A percentile compares a stretch with the other conserved stretches of the same genome.
These are phyloP conservation scores for Thelephora terrestris DNA, from an alignment of 1,284 basidiomycete species.

Conservation along the genomic window DNA sequence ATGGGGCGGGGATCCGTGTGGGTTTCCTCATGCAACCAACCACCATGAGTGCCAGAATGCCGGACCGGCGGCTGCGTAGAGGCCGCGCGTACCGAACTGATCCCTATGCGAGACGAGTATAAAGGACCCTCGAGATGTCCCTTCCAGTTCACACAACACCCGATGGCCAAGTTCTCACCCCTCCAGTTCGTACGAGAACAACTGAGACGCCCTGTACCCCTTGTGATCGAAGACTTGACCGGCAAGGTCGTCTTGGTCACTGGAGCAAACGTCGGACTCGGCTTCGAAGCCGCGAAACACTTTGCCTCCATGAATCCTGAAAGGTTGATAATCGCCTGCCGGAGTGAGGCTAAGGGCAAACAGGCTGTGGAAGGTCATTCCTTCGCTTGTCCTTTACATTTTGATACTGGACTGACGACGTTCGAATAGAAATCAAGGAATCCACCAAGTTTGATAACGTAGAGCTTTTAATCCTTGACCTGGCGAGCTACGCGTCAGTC, in stretches of 20 bases:
- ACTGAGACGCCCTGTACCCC: slow-evolving; percentile 3
- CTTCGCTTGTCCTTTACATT: neutral
- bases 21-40: no score
- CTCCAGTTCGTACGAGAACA: neutral
- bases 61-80: no score
- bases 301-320: slow-evolving; percentile 23
- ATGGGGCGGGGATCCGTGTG: no score
- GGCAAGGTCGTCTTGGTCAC: slow-evolving; percentile 24
- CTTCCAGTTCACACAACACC: no score
- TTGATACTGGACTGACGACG: neutral
- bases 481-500: slow-evolving; percentile 20
- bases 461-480: slow-evolving; percentile 22
- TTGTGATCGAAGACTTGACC: slow-evolving; percentile 16
- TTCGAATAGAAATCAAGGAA: slow-evolving; percentile 15
- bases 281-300: slow-evolving; percentile 23
- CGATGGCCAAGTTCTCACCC: neutral
- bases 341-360: slow-evolving; percentile 17
- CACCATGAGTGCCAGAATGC: no score
- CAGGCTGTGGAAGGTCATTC: slow-evolving; percentile 14
- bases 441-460: slow-evolving; percentile 18
- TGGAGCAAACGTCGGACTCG: slow-evolving; percentile 26
- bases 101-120: no score
- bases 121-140: no score
- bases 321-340: slow-evolving; percentile 20
- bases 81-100: no score